Conservation (phyloP, 2,329 filamentous ascomycete species). For the Sphaerulina populicola region DNA sequence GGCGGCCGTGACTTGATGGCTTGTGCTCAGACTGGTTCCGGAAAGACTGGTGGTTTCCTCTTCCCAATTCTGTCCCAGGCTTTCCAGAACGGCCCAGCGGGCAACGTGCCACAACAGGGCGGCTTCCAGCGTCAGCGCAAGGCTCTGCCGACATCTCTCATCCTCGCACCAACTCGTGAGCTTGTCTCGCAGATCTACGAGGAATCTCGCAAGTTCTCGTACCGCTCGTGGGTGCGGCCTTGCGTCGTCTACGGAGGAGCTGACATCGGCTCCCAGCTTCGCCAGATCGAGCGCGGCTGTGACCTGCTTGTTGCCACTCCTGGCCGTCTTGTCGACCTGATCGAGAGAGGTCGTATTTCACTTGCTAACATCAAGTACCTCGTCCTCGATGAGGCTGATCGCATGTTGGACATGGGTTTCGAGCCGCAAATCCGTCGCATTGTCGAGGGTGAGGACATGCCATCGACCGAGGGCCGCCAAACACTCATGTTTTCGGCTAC, state of each 20-base stretch:
- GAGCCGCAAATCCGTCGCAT: constrained; percentile 98
- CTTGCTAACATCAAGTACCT: constrained; percentile 98
- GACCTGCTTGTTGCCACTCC: constrained; percentile 95
- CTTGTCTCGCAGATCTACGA: constrained; percentile 98
- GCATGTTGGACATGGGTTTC: constrained; percentile 99
- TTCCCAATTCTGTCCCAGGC: constrained; percentile 99
- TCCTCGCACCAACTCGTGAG: constrained; percentile 94
- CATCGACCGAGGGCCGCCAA: constrained; percentile 69
- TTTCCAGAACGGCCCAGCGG: constrained; percentile 77
- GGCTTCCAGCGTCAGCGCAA: constrained; percentile 91
- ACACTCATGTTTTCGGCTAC: constrained; percentile 99
- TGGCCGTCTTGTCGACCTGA: constrained; percentile 92
- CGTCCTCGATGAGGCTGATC: constrained; percentile 96
- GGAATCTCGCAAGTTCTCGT: constrained; percentile 94
- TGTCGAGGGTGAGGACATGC: constrained; percentile 98
- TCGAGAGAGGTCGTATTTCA: constrained; percentile 96
- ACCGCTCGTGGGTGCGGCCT: constrained; percentile 96
- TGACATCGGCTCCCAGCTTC: constrained; percentile 95
- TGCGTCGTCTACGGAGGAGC: constrained; percentile 99
- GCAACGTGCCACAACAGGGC: constrained; percentile 55
- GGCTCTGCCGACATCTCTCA: constrained; percentile 91
- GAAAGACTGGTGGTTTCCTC: constrained; percentile 99
- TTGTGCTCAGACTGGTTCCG: constrained; percentile 98
- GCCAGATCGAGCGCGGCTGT: constrained; percentile 94
- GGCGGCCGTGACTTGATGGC: constrained; percentile 97